Base-by-base conservation (phyloP, 495 filamentous ascomycete genomes). In the Evansstolkia leycettana region DNA sequence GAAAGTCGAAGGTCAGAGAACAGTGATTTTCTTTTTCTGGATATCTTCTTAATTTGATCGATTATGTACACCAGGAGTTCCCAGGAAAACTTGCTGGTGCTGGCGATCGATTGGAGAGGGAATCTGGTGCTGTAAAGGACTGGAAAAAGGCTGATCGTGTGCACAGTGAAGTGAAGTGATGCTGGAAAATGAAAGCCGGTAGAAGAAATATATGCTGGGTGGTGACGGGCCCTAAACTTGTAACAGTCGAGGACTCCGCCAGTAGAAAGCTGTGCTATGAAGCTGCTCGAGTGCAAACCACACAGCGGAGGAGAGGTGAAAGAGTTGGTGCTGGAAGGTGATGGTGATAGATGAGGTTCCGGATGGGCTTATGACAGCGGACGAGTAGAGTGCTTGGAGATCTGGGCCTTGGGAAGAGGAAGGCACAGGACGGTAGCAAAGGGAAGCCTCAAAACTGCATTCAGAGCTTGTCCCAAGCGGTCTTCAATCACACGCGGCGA, bases 41-140 rank as follows among this genome's bases (percentile, higher is more conserved):
- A 43, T 51, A 51, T 50, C 46, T 45, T 46, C 43, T 52, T 65
- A 72, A 53, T 50, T 74, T 73, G 69, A 67, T 78, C 77, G 72
- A 55, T 60, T 86, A 88, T 85, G 73, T 89, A 89, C 84, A 88
- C 83, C 80, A 69, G 70, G 66, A 70, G 63, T 76, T 82, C 75
- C 76, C 72, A 84, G 83, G 78, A 85, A 85, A 84, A 86, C 78
- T 73, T 80, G 84, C 79, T 81, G 82, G 82, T 89, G 82, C 57
- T 63, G 62, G 64, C 58, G 64, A 54, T 57, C 54, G 50, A 45
- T 38, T 48, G 49, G 48, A 50, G 52, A 55, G 52, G 59, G 54
- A 59, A 52, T 54, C 52, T 65, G 60, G 58, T 62, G 60, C 56
- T 64, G 28, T 55, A 47, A 41, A 44, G 33, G 51, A 54, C 43